Evolutionary conservation across 2,329 filamentous ascomycete genomes (phyloP).

Genomic region (Stachybotrys chlorohalonatus): DNA sequence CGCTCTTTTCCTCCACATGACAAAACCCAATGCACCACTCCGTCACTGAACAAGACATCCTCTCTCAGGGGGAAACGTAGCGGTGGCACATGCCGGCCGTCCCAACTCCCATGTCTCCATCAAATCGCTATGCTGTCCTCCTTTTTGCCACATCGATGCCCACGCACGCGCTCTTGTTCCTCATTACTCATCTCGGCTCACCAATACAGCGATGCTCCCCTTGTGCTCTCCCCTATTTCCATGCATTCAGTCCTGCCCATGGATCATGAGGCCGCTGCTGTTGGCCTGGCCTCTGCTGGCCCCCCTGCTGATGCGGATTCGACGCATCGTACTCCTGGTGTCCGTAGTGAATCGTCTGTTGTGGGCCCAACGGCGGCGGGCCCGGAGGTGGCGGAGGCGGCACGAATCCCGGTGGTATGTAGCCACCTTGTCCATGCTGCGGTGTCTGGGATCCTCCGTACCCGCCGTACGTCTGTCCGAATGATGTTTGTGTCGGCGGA

Average conservation of each 20-base stretch:
- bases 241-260: slow-evolving; percentile 43
- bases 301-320: slow-evolving; percentile 20
- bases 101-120: neutral
- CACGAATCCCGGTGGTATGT: slow-evolving; percentile 48
- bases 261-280: slow-evolving; percentile 35
- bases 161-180: no score
- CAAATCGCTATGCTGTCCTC: neutral
- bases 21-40: neutral
- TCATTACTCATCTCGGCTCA: neutral
- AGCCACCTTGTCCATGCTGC: slow-evolving; percentile 27
- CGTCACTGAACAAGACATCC: neutral
- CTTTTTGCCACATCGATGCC: neutral
- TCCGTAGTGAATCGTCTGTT: slow-evolving; percentile 51
- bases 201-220: neutral
- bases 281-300: slow-evolving; percentile 20
- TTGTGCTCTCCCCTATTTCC: slow-evolving; percentile 29
- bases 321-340: slow-evolving; percentile 22
- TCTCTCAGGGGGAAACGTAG: neutral
- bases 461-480: slow-evolving; percentile 30
- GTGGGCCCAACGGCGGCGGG: slow-evolving; percentile 51
- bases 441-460: slow-evolving; percentile 13
- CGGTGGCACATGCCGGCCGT: neutral
- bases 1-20: neutral
- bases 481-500: slow-evolving; percentile 48
- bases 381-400: slow-evolving; percentile 56